Evolutionary conservation across 805 yeast genomes (phyloP).

Genomic region (Candida golubevii): DNA sequence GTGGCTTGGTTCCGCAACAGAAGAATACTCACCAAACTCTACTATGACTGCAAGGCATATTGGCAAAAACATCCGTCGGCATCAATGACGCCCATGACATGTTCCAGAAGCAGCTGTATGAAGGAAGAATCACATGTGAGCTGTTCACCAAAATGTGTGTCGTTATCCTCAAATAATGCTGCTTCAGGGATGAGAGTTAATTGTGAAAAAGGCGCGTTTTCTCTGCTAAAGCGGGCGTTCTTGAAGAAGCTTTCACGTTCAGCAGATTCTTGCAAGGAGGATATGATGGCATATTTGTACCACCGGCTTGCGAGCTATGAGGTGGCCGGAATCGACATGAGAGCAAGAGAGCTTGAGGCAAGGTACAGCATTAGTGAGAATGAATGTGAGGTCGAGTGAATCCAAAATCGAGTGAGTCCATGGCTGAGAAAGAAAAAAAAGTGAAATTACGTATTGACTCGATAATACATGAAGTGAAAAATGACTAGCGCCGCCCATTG

Average conservation of each 20-base stretch:
- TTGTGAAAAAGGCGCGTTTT: conserved; percentile 2
- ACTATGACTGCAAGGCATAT: conserved; percentile 11
- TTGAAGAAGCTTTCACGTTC: conserved; percentile 11
- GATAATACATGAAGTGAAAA: conserved; percentile 2
- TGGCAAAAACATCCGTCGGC: conserved; percentile 11
- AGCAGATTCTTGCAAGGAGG: conserved; percentile 14
- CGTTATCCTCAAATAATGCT: conserved; percentile 4
- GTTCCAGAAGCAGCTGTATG: conserved; percentile 12
- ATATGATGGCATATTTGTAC: conserved; percentile 20
- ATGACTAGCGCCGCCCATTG: conserved; percentile 2
- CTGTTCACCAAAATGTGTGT: conserved; percentile 8
- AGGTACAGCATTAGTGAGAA: conserved; percentile 9
- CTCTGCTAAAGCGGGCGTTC: conserved; percentile 12
- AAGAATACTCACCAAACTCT: conserved; percentile 10
- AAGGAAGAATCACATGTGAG: neutral
- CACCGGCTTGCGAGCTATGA: conserved; percentile 15
- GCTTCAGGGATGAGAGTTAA: neutral
- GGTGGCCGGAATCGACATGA: conserved; percentile 7
- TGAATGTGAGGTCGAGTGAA: neutral
- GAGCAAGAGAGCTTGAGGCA: conserved; percentile 16
- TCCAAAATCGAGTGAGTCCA: neutral
- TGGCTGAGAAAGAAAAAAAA: neutral
- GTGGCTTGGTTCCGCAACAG: conserved; percentile 10
- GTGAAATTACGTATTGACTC: neutral
- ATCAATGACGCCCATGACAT: conserved; percentile 9